These are phyloP conservation scores for Thymus mandschuricus DNA, from an alignment of 257 asterid genomes.

Conservation along the genomic window DNA sequence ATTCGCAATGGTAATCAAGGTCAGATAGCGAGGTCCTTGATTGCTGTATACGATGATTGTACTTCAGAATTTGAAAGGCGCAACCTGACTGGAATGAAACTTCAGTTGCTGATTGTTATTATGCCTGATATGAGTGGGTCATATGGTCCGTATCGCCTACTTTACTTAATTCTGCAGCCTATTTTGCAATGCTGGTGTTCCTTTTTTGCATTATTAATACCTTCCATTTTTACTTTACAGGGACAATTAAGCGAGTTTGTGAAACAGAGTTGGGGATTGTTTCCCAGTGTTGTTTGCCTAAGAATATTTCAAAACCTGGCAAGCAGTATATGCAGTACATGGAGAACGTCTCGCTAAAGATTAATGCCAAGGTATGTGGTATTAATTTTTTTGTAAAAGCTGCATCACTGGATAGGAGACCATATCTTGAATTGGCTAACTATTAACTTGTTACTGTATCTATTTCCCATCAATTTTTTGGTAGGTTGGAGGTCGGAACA, in stretches of 20 bases:
- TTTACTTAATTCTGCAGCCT: not conserved
- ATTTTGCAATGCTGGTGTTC: not conserved
- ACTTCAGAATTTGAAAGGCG: constrained; percentile 1
- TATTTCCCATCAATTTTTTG: not conserved
- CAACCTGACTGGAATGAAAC: constrained; percentile 15
- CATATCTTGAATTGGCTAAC: not conserved
- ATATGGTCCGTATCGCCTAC: constrained; percentile 53
- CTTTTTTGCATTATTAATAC: constrained; percentile 4
- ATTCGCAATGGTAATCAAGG: constrained; percentile 23
- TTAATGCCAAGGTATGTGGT: constrained; percentile 76
- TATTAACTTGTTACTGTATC: not conserved
- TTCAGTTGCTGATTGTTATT: constrained; percentile 70
- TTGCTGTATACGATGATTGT: constrained; percentile 38
- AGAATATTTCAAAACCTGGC: constrained; percentile 22
- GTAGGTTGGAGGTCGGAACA: constrained; percentile 83
- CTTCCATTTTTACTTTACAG: constrained; percentile 36
- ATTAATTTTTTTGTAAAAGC: not conserved
- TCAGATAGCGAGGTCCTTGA: constrained; percentile 50
- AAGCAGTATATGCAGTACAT: constrained; percentile 68
- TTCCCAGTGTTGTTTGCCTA: constrained; percentile 82
- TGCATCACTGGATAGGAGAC: not conserved
- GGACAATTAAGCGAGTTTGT: constrained; percentile 68
- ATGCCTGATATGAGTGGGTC: constrained; percentile 68
- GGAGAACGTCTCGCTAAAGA: constrained; percentile 78
- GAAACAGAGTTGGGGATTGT: constrained; percentile 89